phyloP scores from a whole-genome alignment of 352 stramenopile species.

The Phytophthora citrophthora region DNA sequence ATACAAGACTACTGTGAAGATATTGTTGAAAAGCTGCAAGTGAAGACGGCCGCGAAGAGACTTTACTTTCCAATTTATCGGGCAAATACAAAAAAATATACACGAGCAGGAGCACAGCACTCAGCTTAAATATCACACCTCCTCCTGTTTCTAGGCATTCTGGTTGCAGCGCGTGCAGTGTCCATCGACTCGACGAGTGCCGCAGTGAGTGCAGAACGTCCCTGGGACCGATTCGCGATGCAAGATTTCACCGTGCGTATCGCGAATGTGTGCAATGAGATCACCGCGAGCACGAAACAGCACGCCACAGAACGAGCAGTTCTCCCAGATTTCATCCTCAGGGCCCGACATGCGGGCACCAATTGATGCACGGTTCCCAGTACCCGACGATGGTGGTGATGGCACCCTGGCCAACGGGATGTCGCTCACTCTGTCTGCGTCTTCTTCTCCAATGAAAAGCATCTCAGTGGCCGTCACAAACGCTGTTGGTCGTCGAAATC shows the following conservation, averaged over 20 bases:
- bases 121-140: conserved; percentile 37
- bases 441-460: conserved; percentile 61
- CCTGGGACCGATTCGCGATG: conserved; percentile 52
- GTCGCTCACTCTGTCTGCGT: conserved; percentile 37
- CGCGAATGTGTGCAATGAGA: conserved; percentile 59
- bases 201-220: conserved; percentile 60
- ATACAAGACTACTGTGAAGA: too few species aligned
- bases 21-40: conserved; percentile 25
- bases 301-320: conserved; percentile 58
- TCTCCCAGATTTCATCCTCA: conserved; percentile 50
- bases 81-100: conserved; percentile 28
- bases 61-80: conserved; percentile 23
- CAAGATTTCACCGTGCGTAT: conserved; percentile 63
- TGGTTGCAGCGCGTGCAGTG: conserved; percentile 47
- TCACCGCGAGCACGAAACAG: conserved; percentile 45
- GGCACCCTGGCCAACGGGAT: conserved; percentile 49
- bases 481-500: conserved; percentile 33
- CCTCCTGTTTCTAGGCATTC: conserved; percentile 2
- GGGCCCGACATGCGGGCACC: conserved; percentile 11
- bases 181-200: conserved; percentile 46
- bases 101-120: conserved; percentile 14
- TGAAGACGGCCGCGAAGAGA: not conserved
- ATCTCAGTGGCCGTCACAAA: conserved; percentile 63
- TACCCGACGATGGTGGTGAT: conserved; percentile 13
- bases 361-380: conserved; percentile 3